Percentiles rank a stretch among this genome's conserved stretches.
phyloP scores from a whole-genome alignment of 768 basidiomycete species.

The Boletus pseudopeckii region DNA sequence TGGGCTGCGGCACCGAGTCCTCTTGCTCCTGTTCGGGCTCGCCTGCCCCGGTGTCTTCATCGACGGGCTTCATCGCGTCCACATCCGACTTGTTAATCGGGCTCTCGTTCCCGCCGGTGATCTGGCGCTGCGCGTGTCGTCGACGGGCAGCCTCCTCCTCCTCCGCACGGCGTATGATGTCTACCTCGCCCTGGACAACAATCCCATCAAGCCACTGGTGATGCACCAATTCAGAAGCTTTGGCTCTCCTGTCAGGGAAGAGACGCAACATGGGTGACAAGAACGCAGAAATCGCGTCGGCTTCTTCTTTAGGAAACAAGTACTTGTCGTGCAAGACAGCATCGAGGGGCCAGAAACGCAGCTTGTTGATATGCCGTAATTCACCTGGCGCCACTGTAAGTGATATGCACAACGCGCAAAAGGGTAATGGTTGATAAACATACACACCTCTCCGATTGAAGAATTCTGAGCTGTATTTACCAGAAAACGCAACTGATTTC shows the following conservation, averaged over 20 bases:
- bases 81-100: slow-evolving; percentile 29
- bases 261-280: slow-evolving; percentile 87
- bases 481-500: slow-evolving; percentile 75
- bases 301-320: slow-evolving; percentile 80
- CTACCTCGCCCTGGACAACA: slow-evolving; percentile 87
- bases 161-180: slow-evolving; percentile 67
- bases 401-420: background rate
- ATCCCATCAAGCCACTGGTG: slow-evolving; percentile 87
- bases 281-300: slow-evolving; percentile 78
- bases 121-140: slow-evolving; percentile 11
- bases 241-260: slow-evolving; percentile 84
- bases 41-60: slow-evolving; percentile 32
- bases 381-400: slow-evolving; percentile 48
- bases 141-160: slow-evolving; percentile 41
- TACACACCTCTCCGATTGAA: slow-evolving; percentile 90
- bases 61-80: slow-evolving; percentile 78
- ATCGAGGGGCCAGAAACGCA: slow-evolving; percentile 87
- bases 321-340: slow-evolving; percentile 92
- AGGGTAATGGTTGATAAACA: background rate
- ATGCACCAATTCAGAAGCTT: slow-evolving; percentile 79
- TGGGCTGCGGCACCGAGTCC: background rate
- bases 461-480: slow-evolving; percentile 92
- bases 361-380: slow-evolving; percentile 89
- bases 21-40: slow-evolving; percentile 13
- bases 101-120: slow-evolving; percentile 6